phyloP scores from a whole-genome alignment of 768 basidiomycete genomes.

The Leccinum incarnatum region DNA sequence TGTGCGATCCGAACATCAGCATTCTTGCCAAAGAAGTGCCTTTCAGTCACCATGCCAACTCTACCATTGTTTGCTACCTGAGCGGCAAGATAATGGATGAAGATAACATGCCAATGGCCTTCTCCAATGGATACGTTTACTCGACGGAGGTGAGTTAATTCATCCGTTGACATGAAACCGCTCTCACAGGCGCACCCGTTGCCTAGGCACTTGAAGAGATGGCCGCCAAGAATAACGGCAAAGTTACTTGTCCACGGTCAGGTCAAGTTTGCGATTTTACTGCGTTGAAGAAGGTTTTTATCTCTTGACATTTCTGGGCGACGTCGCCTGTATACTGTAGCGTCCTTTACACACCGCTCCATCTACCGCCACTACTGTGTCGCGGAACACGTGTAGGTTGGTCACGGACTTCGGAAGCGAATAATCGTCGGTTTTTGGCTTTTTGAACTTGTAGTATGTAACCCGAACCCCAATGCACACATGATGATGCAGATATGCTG shows the following conservation, averaged over 20 bases:
- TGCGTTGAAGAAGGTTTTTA: slow-evolving; percentile 83
- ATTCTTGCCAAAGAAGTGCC: slow-evolving; percentile 84
- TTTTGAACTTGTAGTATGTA: slow-evolving; percentile 17
- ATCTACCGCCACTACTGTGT: background rate
- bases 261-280: slow-evolving; percentile 59
- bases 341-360: background rate
- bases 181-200: slow-evolving; percentile 12
- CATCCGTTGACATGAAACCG: slow-evolving; percentile 2
- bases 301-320: slow-evolving; percentile 53
- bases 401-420: slow-evolving; percentile 24
- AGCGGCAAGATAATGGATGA: slow-evolving; percentile 95
- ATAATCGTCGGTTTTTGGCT: slow-evolving; percentile 10
- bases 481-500: slow-evolving; percentile 9
- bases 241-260: slow-evolving; percentile 83
- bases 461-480: slow-evolving; percentile 12
- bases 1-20: slow-evolving; percentile 77
- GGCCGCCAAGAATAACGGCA: slow-evolving; percentile 74
- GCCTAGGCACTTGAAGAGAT: slow-evolving; percentile 83
- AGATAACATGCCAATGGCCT: slow-evolving; percentile 88
- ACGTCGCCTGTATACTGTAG: background rate
- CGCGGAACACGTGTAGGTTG: slow-evolving; percentile 14
- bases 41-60: slow-evolving; percentile 90
- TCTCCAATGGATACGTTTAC: slow-evolving; percentile 90
- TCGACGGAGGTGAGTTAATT: slow-evolving; percentile 72
- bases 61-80: slow-evolving; percentile 89